phyloP scores from a whole-genome alignment of 202 grass and related monocot species.

The Schoenoplectus triqueter region DNA sequence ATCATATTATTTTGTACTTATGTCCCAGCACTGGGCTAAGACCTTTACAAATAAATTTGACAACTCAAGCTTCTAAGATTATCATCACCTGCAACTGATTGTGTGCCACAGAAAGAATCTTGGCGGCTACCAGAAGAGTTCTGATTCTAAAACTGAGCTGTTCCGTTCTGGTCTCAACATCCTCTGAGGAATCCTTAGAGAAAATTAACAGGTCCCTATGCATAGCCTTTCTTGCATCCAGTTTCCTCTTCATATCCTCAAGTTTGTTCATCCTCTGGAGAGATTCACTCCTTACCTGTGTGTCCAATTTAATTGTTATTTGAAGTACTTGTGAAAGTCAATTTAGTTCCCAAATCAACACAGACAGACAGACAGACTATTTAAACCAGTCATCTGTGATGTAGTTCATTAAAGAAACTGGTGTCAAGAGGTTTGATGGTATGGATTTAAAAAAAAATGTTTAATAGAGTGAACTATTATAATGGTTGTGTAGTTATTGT shows the following conservation, averaged over 20 bases:
- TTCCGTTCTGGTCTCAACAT: slow-evolving; percentile 47
- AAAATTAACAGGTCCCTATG: slow-evolving; percentile 45
- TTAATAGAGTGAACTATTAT: too few species aligned
- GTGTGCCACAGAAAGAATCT: slow-evolving; percentile 43
- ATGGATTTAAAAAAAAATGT: too few species aligned
- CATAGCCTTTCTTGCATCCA: slow-evolving; percentile 44
- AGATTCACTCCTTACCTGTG: slow-evolving; percentile 60
- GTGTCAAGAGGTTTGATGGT: too few species aligned
- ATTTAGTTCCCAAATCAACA: background rate
- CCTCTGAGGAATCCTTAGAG: slow-evolving; percentile 42
- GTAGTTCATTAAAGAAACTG: too few species aligned
- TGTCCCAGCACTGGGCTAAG: background rate
- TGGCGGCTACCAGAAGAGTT: slow-evolving; percentile 55
- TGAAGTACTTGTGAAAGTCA: background rate
- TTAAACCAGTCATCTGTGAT: too few species aligned
- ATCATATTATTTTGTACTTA: background rate
- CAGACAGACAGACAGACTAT: background rate
- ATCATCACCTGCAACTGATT: slow-evolving; percentile 63
- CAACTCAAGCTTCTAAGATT: slow-evolving; percentile 19
- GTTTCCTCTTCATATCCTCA: slow-evolving; percentile 63
- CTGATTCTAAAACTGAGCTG: slow-evolving; percentile 60
- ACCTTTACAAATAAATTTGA: background rate
- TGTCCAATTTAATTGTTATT: slow-evolving; percentile 4
- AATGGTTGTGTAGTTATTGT: too few species aligned
- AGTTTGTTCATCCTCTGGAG: slow-evolving; percentile 58